These are phyloP conservation scores for Backusella parvicylindrica DNA, from an alignment of 192 early-diverging fungal species.

Conservation along the genomic window DNA sequence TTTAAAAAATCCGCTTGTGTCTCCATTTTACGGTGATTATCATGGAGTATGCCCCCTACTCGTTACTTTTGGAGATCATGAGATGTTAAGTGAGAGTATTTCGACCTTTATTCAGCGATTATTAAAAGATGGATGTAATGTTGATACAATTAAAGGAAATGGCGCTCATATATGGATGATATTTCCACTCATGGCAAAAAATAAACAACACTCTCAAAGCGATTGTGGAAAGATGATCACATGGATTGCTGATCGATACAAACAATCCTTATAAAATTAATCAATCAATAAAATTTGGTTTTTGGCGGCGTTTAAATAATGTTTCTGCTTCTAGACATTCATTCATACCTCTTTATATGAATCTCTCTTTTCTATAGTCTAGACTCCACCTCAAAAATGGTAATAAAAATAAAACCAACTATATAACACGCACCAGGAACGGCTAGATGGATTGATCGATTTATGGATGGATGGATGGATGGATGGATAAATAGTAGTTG, in stretches of 20 bases:
- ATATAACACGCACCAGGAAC: neutral
- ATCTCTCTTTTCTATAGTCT: constrained; percentile 16
- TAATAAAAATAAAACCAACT: neutral
- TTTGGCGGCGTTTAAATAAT: neutral
- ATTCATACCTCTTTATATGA: neutral
- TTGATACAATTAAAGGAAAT: neutral
- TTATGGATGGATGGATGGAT: constrained; percentile 19
- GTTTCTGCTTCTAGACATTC: neutral
- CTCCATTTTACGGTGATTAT: constrained; percentile 11
- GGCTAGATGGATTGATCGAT: no score
- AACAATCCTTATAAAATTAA: neutral
- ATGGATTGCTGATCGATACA: neutral
- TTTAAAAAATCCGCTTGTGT: neutral
- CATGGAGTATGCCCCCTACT: neutral
- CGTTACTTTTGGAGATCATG: constrained; percentile 6
- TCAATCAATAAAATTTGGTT: no score
- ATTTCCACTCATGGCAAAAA: neutral
- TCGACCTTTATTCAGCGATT: neutral
- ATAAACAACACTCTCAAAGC: neutral
- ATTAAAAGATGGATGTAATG: neutral
- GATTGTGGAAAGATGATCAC: neutral
- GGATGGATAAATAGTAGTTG: constrained; percentile 9
- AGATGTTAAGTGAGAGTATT: constrained; percentile 5
- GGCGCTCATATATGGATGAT: neutral
- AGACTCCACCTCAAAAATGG: constrained; percentile 11